phyloP scores from a whole-genome alignment of 768 basidiomycete species.

The Lentinula guzmanii region DNA sequence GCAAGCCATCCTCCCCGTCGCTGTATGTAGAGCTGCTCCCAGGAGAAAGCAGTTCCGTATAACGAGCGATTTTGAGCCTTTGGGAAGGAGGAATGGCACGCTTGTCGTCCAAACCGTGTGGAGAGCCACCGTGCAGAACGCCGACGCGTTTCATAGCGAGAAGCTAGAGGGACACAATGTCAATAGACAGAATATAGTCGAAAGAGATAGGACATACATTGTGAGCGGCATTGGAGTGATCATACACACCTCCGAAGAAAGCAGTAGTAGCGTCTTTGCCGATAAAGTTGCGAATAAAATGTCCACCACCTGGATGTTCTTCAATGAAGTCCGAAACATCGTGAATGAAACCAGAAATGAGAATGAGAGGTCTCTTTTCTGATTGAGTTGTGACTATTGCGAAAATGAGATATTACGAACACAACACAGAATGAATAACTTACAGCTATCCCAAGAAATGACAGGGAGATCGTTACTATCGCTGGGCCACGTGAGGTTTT shows the following conservation, averaged over 20 bases:
- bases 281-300: constrained; percentile 76
- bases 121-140: constrained; percentile 54
- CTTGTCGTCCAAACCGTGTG: constrained; percentile 55
- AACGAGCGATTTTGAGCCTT: constrained; percentile 62
- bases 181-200: background rate
- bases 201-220: constrained; percentile 42
- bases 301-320: constrained; percentile 85
- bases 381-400: constrained; percentile 70
- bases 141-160: constrained; percentile 66
- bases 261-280: constrained; percentile 87
- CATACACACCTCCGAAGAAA: constrained; percentile 90
- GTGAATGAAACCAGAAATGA: constrained; percentile 90
- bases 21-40: constrained; percentile 52
- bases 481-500: constrained; percentile 73
- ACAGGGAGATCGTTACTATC: constrained; percentile 66
- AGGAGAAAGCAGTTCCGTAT: constrained; percentile 50
- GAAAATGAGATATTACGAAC: constrained; percentile 15
- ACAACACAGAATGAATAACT: constrained; percentile 12
- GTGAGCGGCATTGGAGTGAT: constrained; percentile 85
- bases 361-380: constrained; percentile 72
- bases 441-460: constrained; percentile 10
- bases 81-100: constrained; percentile 63
- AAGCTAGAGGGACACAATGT: constrained; percentile 24
- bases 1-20: constrained; percentile 36
- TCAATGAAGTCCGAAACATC: constrained; percentile 81